A percentile compares a stretch with the other conserved stretches of the same genome.
phyloP scores from a whole-genome alignment of 345 rosid genomes.

The Jatropha curcas region DNA sequence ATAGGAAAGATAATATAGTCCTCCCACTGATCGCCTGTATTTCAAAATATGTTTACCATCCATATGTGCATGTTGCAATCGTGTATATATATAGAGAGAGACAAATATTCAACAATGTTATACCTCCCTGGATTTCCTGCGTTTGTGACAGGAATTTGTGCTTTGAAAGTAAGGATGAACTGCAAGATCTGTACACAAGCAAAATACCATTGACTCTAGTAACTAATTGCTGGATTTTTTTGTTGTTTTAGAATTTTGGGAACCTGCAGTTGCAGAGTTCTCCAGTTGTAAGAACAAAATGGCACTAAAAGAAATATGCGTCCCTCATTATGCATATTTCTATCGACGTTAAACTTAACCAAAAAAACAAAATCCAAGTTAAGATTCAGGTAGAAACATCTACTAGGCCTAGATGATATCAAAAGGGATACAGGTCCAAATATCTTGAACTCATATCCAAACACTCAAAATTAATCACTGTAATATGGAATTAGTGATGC shows the following conservation, averaged over 20 bases:
- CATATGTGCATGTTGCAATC: not conserved
- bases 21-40: slow-evolving; percentile 69
- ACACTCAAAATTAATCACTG: slow-evolving; percentile 4
- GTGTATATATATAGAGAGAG: not conserved
- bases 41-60: slow-evolving; percentile 19
- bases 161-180: slow-evolving; percentile 69
- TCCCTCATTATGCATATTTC: not conserved
- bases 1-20: slow-evolving; percentile 85
- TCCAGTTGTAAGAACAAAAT: not conserved
- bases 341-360: not conserved
- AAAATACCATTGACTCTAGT: not conserved
- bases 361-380: not conserved
- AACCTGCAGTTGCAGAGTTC: not conserved
- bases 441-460: not conserved
- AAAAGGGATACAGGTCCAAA: not conserved
- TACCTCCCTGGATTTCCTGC: slow-evolving; percentile 59
- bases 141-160: slow-evolving; percentile 66
- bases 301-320: not conserved
- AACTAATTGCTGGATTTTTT: not conserved
- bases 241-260: not conserved
- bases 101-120: not conserved
- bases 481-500: not conserved
- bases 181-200: slow-evolving; percentile 65
- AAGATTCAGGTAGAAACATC: slow-evolving; percentile 11
- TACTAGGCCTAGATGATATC: not conserved